phyloP scores from a whole-genome alignment of 176 grass and related monocot genomes.

The Alloteropsis semialata region DNA sequence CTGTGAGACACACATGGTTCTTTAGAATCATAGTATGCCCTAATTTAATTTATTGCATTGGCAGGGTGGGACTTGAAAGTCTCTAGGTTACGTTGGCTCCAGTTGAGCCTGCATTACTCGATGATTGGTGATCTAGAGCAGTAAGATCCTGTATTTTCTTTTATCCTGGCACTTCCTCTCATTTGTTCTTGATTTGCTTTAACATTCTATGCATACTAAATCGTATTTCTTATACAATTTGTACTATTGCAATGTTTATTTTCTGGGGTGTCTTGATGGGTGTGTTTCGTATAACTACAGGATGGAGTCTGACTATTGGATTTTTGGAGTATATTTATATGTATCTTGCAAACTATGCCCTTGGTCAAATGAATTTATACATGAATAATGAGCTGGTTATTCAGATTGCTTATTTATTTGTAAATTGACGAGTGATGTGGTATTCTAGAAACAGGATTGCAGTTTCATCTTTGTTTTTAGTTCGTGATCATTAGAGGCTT shows the following conservation, averaged over 20 bases:
- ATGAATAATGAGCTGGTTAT: background rate
- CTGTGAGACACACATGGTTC: background rate
- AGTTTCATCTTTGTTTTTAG: background rate
- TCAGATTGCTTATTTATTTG: conserved; percentile 11
- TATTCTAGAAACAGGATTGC: background rate
- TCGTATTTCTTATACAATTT: conserved; percentile 10
- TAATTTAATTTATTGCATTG: conserved; percentile 47
- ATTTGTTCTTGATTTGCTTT: conserved; percentile 19
- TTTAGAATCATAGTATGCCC: background rate
- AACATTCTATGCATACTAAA: background rate
- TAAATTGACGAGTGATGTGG: background rate
- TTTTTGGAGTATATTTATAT: background rate
- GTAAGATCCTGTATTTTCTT: conserved; percentile 58
- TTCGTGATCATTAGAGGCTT: background rate
- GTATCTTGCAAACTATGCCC: conserved; percentile 3
- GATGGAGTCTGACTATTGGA: background rate
- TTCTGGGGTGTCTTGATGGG: background rate
- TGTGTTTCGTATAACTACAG: background rate
- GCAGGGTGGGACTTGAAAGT: conserved; percentile 90
- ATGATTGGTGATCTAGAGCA: conserved; percentile 74
- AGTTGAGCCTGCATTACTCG: conserved; percentile 77
- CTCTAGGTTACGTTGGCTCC: conserved; percentile 79
- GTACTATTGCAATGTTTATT: conserved; percentile 10
- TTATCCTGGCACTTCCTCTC: background rate
- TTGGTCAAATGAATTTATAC: background rate